phyloP scores from a whole-genome alignment of 139 green algal species.

The Bryopsis sp. region DNA sequence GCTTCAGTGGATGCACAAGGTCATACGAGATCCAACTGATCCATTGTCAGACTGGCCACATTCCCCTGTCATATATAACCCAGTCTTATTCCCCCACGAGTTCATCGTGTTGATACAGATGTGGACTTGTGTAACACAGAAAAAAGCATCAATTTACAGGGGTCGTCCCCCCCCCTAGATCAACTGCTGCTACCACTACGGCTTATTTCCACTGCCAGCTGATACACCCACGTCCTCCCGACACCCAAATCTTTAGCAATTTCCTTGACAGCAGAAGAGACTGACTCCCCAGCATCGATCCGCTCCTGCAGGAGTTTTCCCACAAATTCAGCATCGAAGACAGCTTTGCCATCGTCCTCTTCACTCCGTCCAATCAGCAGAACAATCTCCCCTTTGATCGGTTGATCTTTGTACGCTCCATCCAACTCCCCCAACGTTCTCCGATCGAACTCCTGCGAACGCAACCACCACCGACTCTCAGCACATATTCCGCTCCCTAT shows the following conservation, averaged over 20 bases:
- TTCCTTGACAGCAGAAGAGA: background rate
- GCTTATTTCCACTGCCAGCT: background rate
- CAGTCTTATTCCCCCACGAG: too few relatives aligned
- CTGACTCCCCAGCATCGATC: background rate
- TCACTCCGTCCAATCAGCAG: background rate
- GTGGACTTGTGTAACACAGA: too few relatives aligned
- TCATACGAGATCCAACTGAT: too few relatives aligned
- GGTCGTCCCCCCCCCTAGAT: too few relatives aligned
- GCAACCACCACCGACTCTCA: too few relatives aligned
- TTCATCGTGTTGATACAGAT: too few relatives aligned
- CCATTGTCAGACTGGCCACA: too few relatives aligned
- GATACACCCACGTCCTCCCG: background rate
- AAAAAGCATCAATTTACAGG: too few relatives aligned
- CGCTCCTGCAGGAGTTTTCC: background rate
- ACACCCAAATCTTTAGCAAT: background rate
- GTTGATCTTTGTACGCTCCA: background rate
- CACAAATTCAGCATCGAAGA: background rate
- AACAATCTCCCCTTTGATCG: background rate
- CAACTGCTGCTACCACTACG: too few relatives aligned
- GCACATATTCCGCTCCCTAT: too few relatives aligned
- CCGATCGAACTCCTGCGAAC: background rate
- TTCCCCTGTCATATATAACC: too few relatives aligned
- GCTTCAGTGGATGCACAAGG: too few relatives aligned
- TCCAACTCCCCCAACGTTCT: background rate
- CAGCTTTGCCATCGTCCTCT: background rate